phyloP scores from a whole-genome alignment of 2,329 filamentous ascomycete genomes.

The Mariannaea sp. region DNA sequence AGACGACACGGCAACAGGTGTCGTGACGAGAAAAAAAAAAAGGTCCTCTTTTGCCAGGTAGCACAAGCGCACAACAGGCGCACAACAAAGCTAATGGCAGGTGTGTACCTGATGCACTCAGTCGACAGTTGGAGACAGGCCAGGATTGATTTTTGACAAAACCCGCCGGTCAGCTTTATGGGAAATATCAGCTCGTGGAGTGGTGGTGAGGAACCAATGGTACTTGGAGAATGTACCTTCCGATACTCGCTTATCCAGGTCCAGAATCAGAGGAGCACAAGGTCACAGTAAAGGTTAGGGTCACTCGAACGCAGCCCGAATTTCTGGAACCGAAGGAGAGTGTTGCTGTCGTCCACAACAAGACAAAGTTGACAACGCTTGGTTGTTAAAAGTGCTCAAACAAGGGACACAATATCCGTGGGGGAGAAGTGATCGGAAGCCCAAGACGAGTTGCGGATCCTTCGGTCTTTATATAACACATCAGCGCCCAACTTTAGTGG shows the following conservation, averaged over 20 bases:
- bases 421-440: not conserved
- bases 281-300: not conserved
- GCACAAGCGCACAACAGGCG: too few relatives aligned
- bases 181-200: not conserved
- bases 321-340: not conserved
- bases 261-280: not conserved
- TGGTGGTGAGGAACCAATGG: not conserved
- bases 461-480: slow-evolving; percentile 5
- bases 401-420: not conserved
- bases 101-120: too few relatives aligned
- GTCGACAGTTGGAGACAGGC: not conserved
- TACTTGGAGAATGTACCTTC: not conserved
- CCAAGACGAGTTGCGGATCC: slow-evolving; percentile 1
- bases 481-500: not conserved
- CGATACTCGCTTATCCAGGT: not conserved
- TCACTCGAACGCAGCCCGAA: not conserved
- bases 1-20: not conserved
- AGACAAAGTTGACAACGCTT: not conserved
- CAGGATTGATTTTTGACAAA: not conserved
- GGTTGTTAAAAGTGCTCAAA: not conserved
- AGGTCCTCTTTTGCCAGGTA: too few relatives aligned
- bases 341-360: not conserved
- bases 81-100: too few relatives aligned
- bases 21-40: not conserved
- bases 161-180: not conserved